Base-by-base conservation (phyloP, 768 basidiomycete species). In the Lactarius akahatsu region DNA sequence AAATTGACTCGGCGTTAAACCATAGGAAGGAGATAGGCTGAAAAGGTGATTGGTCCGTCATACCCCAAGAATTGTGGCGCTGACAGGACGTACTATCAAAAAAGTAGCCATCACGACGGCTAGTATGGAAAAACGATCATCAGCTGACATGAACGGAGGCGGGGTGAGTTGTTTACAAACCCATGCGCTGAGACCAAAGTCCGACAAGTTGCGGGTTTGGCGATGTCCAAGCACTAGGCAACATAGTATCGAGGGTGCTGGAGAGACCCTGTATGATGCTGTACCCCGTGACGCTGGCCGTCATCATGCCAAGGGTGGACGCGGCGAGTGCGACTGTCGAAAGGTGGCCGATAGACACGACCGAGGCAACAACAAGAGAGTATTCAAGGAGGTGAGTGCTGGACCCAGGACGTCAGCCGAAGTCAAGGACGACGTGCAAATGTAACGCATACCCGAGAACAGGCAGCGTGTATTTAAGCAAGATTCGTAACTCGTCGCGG, bases 181-280 rank as follows among this genome's bases (percentile, higher is more conserved):
- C 79, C 91, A 93, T 94, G 69, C 95, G 81, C 75, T 96, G 94
- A 10, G 90, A 77, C 95, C 95, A 96, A 9, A 96, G 81, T 8
- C 95, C 95, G 13, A 98, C 92, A 13, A 93, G 81, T 18, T 88
- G 78, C 0, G 95, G 96, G 36, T 89, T 86, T 1, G 87, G 74
- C 3, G 94, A 94, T 0, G 97, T 96, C 95, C 92, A 99, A 18
- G 96, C 95, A 45, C 92, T 86, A 0, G 97, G 96, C 10, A 98
- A 85, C 72, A 99, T 83, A 0, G 96, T 96, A 75, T 99, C 97
- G 23, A 99, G 85, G 0, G 93, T 88, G 58, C 90, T 91, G 9
- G 86, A 80, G 62, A 96, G 85, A 23, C 94, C 94, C 69, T 90
- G 89, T 7, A 95, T 79, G 62, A 96, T 88, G 69, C 88, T 90